Evolutionary conservation across 2,329 filamentous ascomycete genomes (phyloP), one percentile per base, ranked within the genome.

Genomic region (Thelonectria olida): DNA sequence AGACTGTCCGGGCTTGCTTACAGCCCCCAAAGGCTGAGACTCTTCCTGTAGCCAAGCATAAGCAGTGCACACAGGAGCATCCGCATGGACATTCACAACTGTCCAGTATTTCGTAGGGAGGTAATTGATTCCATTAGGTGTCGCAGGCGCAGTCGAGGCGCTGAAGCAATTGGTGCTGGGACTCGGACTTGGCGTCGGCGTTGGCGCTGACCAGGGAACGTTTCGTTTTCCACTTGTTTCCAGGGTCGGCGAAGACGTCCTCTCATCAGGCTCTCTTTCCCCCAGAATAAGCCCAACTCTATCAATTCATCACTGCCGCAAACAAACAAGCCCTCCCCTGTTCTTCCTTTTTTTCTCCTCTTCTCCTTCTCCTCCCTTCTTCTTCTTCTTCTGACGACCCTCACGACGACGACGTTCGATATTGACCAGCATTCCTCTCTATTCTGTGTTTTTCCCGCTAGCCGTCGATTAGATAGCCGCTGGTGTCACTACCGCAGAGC

Each of bases 191-290:
- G 20, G 41, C 12, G 23, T 10, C 20, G 34, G 28, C 15, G 22
- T 41, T 47, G 39, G 28, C 42, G 54, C 60, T 49, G 50, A 54
- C 60, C 54, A 61, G 58, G 58, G 52, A 61, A 61, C 57, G 57
- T 54, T 55, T 60, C 57, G 57, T 54, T 60, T 60, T 60, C 57
- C 50, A 60, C 50, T 55, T 53, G 57, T 55, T 60, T 60, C 57
- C 47, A 50, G 57, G 36, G 51, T 49, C n/a, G 34, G 13, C 28
- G 28, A 31, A 31, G 28, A 13, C 28, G 13, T 8, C 28, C 45
- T 44, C 45, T 44, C 31, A 38, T 36, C 38, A 31, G 50, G 38
- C 50, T 38, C 50, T 28, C 39, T 19, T 53, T 27, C 27, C 52
- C 39, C 19, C 7, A 38, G 5, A 41, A 42, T 42, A 54, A 42